Conservation (phyloP, 805 yeast species). For the Millerozyma acaciae region DNA sequence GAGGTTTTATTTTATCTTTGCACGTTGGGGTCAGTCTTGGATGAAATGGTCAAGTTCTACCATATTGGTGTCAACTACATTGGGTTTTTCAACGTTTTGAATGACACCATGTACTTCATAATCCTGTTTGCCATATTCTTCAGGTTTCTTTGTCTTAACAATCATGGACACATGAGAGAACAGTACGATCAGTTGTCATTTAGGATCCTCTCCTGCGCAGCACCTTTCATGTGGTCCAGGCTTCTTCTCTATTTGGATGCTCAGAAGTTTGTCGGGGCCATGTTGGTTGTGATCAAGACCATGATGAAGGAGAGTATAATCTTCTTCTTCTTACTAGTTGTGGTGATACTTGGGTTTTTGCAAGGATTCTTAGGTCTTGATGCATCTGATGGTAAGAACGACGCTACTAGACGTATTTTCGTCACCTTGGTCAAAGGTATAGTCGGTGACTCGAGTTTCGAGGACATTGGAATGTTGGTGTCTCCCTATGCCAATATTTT, state of each 20-base stretch:
- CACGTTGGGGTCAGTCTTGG: conserved; percentile 62
- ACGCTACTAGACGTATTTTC: conserved; percentile 63
- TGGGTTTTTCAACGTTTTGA: conserved; percentile 77
- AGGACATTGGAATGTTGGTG: conserved; percentile 65
- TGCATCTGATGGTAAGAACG: conserved; percentile 80
- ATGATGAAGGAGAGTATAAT: conserved; percentile 86
- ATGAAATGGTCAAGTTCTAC: conserved; percentile 67
- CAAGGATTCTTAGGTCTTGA: conserved; percentile 88
- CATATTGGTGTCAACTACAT: conserved; percentile 72
- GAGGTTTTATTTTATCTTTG: conserved; percentile 62
- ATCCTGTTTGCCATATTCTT: conserved; percentile 51
- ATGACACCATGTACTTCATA: conserved; percentile 62
- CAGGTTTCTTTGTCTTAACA: conserved; percentile 43
- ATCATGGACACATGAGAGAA: conserved; percentile 18
- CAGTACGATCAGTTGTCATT: conserved; percentile 57
- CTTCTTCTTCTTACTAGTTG: conserved; percentile 68
- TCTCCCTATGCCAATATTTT: conserved; percentile 83
- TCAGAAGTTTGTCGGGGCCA: conserved; percentile 77
- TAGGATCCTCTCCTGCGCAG: conserved; percentile 69
- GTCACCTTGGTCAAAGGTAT: conserved; percentile 67
- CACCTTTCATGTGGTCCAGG: conserved; percentile 86
- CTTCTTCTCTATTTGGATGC: conserved; percentile 74
- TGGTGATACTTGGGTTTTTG: conserved; percentile 73
- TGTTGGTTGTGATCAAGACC: conserved; percentile 78
- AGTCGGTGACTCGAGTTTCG: conserved; percentile 70